phyloP scores from a whole-genome alignment of 139 green algal species.

The Tetradesmus obliquus region DNA sequence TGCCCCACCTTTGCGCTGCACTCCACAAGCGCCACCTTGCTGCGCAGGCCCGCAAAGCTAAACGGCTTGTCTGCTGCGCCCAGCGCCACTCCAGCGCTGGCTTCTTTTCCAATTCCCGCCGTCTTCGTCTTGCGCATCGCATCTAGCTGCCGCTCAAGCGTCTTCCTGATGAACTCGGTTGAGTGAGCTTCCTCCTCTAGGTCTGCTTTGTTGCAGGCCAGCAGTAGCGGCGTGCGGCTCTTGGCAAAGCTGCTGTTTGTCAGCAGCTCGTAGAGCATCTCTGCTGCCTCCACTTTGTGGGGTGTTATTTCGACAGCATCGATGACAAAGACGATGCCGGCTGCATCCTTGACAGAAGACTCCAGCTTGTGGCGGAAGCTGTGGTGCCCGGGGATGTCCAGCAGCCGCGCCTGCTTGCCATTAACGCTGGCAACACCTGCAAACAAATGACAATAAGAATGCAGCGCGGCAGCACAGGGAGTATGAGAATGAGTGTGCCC shows the following conservation, averaged over 20 bases:
- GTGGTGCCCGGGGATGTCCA: conserved; percentile 92
- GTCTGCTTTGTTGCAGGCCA: conserved; percentile 96
- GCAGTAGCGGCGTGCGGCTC: conserved; percentile 81
- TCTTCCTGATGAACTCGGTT: conserved; percentile 89
- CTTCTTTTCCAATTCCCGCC: conserved; percentile 51
- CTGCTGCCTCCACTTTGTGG: conserved; percentile 59
- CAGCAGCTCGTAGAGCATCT: conserved; percentile 69
- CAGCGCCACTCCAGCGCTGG: conserved; percentile 32
- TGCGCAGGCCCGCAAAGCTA: conserved; percentile 30
- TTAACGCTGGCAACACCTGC: neutral
- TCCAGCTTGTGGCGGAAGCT: conserved; percentile 75
- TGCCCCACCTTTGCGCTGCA: conserved; percentile 19
- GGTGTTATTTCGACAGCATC: conserved; percentile 88
- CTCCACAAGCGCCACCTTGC: conserved; percentile 31
- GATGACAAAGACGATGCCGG: conserved; percentile 86
- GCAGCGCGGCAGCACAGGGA: neutral
- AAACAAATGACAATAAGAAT: neutral
- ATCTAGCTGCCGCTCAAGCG: conserved; percentile 91
- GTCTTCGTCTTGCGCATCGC: conserved; percentile 78
- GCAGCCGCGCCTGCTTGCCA: conserved; percentile 59
- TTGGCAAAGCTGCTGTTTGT: conserved; percentile 58
- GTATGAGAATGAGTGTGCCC: conserved; percentile 66
- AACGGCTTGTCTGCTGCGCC: conserved; percentile 40
- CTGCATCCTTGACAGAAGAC: conserved; percentile 60
- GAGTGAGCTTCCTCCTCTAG: conserved; percentile 85